These are phyloP conservation scores for Chrysoporthe deuterocubensis DNA, from an alignment of 2,329 filamentous ascomycete genomes.

Conservation along the genomic window DNA sequence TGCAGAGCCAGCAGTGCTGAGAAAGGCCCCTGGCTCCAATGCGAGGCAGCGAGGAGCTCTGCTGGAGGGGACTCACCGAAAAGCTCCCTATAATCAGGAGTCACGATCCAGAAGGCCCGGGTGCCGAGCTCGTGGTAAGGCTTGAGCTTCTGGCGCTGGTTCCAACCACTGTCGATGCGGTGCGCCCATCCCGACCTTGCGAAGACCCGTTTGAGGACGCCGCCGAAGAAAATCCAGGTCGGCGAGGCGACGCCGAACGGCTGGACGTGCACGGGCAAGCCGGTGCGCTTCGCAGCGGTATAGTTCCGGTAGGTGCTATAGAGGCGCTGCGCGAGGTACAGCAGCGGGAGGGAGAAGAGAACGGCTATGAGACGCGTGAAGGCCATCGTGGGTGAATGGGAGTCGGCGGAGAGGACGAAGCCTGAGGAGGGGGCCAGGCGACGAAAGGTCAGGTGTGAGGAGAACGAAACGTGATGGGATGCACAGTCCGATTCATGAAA, in stretches of 20 bases:
- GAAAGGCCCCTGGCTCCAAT: too few relatives aligned
- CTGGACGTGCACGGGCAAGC: slow-evolving; percentile 39
- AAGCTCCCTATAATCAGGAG: slow-evolving; percentile 2
- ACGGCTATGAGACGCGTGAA: background rate
- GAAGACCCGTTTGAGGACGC: background rate
- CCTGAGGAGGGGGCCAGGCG: background rate
- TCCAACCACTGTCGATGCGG: slow-evolving; percentile 11
- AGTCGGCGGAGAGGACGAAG: too few relatives aligned
- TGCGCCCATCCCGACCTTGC: slow-evolving; percentile 11
- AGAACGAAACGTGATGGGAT: background rate
- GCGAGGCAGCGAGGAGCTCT: background rate
- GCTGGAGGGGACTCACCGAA: slow-evolving; percentile 1
- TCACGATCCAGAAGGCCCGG: slow-evolving; percentile 16
- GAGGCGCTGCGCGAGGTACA: slow-evolving; percentile 8
- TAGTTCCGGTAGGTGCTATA: slow-evolving; percentile 27
- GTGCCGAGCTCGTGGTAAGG: slow-evolving; percentile 9
- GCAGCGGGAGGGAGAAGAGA: background rate
- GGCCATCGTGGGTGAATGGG: background rate
- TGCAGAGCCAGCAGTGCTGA: too few relatives aligned
- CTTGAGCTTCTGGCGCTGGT: background rate
- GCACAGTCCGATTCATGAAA: background rate
- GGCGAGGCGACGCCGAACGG: slow-evolving; percentile 32
- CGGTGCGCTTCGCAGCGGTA: slow-evolving; percentile 34
- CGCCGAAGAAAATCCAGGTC: slow-evolving; percentile 6
- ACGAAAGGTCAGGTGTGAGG: background rate